phyloP scores from a whole-genome alignment of 371 early-diverging fungal species.

The Mucor plumbeus region DNA sequence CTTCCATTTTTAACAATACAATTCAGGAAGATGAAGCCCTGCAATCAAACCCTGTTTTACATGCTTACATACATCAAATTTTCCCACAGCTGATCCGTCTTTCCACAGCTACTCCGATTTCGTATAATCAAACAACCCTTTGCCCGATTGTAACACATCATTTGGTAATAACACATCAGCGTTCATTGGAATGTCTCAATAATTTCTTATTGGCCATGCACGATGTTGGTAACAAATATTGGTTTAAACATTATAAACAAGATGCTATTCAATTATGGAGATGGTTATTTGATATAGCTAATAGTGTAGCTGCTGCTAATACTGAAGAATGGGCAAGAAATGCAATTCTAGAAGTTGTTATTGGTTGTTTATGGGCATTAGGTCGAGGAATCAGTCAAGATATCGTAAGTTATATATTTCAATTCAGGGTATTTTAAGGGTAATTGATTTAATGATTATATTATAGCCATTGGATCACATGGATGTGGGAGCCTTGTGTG shows the following conservation, averaged over 20 bases:
- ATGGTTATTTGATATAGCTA: constrained; percentile 52
- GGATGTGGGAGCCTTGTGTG: constrained; percentile 58
- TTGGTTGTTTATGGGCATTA: constrained; percentile 77
- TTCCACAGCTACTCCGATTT: constrained; percentile 59
- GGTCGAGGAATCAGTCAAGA: constrained; percentile 68
- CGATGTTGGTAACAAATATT: constrained; percentile 65
- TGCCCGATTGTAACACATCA: constrained; percentile 51
- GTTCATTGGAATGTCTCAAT: constrained; percentile 76
- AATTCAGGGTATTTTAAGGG: constrained; percentile 4
- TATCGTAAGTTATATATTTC: constrained; percentile 48
- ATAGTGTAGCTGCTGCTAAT: constrained; percentile 33
- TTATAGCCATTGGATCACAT: constrained; percentile 48
- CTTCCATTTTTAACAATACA: constrained; percentile 39
- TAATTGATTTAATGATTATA: neutral
- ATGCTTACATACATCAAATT: constrained; percentile 53
- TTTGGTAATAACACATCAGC: constrained; percentile 61
- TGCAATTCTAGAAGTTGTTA: constrained; percentile 60
- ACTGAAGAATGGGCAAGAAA: constrained; percentile 42
- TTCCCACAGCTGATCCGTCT: constrained; percentile 63
- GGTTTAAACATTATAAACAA: constrained; percentile 63
- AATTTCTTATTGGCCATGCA: constrained; percentile 75
- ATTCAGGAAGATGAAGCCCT: constrained; percentile 35
- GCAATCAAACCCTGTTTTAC: constrained; percentile 50
- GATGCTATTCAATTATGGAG: constrained; percentile 69
- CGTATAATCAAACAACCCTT: constrained; percentile 47